These are phyloP conservation scores for Trichoderma sp. DNA, from an alignment of 2,329 filamentous ascomycete genomes.

Conservation along the genomic window DNA sequence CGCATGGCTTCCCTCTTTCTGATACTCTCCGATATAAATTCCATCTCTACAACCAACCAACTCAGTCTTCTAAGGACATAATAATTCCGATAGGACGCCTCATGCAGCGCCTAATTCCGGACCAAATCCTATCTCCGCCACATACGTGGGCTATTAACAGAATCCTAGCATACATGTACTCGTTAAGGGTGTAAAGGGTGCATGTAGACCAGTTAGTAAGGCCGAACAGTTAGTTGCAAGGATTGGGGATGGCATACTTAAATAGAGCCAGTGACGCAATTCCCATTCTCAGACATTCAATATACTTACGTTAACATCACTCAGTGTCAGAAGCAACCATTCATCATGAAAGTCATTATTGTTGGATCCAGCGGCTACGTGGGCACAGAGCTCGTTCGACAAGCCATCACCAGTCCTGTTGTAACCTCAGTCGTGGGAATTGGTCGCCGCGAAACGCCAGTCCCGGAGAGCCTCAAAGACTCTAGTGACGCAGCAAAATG, in stretches of 20 bases:
- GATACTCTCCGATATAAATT: background rate
- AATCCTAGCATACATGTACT: background rate
- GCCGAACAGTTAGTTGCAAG: background rate
- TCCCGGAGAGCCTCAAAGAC: constrained; percentile 25
- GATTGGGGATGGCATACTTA: background rate
- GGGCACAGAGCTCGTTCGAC: constrained; percentile 43
- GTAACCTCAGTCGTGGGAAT: constrained; percentile 43
- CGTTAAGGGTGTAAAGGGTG: background rate
- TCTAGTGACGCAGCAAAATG: constrained; percentile 36
- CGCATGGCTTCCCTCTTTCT: background rate
- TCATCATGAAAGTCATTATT: constrained; percentile 43
- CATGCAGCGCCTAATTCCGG: background rate
- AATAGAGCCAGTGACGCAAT: constrained; percentile 1
- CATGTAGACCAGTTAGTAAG: background rate
- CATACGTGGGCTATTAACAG: background rate
- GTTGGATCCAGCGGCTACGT: constrained; percentile 43
- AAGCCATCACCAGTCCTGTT: constrained; percentile 35
- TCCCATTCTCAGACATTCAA: background rate
- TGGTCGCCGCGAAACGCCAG: constrained; percentile 35
- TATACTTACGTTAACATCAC: background rate
- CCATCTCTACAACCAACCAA: background rate
- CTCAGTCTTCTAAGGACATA: background rate
- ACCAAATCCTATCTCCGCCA: background rate
- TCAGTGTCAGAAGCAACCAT: no score
- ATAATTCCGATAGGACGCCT: background rate